phyloP scores from a whole-genome alignment of 176 grass and related monocot species.

The bread wheat (Triticum aestivum) region IWGSC_CS_RefSeq_v2.1 NC_057810.1:697916779-697917278 shows the following conservation, averaged over 20 bases:
- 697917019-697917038: not conserved
- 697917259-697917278: too few relatives aligned
- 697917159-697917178: not conserved
- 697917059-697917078: not conserved
- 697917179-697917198: not conserved
- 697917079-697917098: not conserved
- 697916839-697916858: not conserved
- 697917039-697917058: not conserved
- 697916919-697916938: not conserved
- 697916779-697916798: not conserved
- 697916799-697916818: not conserved
- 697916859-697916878: not conserved
- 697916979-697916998: slow-evolving; percentile 19
- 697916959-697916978: not conserved
- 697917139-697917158: too few relatives aligned
- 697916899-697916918: not conserved
- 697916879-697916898: not conserved
- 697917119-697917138: not conserved
- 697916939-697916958: not conserved
- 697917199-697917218: not conserved
- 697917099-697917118: not conserved
- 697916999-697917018: not conserved
- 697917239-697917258: too few relatives aligned
- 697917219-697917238: too few relatives aligned
- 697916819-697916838: not conserved